Evolutionary conservation across 495 filamentous ascomycete species (phyloP).

Genomic region (Glarea lozoyensis): DNA sequence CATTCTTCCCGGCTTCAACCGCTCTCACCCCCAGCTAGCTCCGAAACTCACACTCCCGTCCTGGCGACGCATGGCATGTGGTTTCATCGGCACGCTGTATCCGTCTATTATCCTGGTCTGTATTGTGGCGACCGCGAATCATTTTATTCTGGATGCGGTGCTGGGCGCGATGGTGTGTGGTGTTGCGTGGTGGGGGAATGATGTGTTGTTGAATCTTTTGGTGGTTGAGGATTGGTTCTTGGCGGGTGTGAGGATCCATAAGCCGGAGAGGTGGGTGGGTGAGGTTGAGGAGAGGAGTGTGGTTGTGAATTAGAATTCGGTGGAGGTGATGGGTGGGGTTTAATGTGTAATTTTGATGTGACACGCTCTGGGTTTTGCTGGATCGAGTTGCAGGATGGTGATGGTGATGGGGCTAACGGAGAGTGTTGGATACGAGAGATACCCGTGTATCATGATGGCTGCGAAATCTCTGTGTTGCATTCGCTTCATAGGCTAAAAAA

Average conservation of each 20-base stretch:
- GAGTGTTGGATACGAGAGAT: no score
- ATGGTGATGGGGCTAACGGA: no score
- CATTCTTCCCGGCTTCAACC: constrained; percentile 13
- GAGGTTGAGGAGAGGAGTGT: constrained; percentile 5
- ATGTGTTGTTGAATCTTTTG: constrained; percentile 48
- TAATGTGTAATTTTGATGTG: no score
- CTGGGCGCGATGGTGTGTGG: constrained; percentile 52
- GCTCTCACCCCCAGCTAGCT: constrained; percentile 3
- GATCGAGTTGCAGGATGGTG: no score
- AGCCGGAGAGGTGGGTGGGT: constrained; percentile 30
- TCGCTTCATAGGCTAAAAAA: no score
- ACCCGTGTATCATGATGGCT: no score
- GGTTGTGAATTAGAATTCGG: no score
- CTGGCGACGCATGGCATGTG: constrained; percentile 36
- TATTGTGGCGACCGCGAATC: constrained; percentile 67
- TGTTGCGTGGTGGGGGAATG: constrained; percentile 50
- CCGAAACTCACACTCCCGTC: constrained; percentile 13
- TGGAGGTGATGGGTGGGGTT: no score
- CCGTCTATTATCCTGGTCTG: constrained; percentile 55
- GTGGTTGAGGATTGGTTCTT: constrained; percentile 59
- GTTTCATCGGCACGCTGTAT: constrained; percentile 50
- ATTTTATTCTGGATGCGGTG: constrained; percentile 63
- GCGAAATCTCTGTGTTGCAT: no score
- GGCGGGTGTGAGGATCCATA: constrained; percentile 52
- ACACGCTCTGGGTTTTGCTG: no score